These are phyloP conservation scores for Coemansia sp. DNA, from an alignment of 192 early-diverging fungal genomes.

Conservation along the genomic window DNA sequence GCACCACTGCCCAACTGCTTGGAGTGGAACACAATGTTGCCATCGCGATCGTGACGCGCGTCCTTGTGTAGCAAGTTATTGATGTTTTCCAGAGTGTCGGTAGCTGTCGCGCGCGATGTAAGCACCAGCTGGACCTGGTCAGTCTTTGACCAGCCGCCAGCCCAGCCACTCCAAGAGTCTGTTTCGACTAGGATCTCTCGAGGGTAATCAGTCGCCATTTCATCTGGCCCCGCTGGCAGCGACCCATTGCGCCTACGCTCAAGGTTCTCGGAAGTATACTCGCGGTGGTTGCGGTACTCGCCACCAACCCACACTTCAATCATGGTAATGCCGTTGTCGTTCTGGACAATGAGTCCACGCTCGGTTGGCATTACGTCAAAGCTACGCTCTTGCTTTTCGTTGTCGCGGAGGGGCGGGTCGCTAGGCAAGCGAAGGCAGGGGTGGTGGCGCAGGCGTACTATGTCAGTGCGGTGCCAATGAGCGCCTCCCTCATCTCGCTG, in stretches of 20 bases:
- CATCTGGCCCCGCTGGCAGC: slow-evolving; percentile 21
- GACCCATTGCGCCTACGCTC: slow-evolving; percentile 23
- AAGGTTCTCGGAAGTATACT: slow-evolving; percentile 53
- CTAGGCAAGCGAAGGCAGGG: slow-evolving; percentile 59
- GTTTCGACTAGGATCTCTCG: slow-evolving; percentile 13
- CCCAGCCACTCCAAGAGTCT: slow-evolving; percentile 15
- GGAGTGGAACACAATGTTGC: slow-evolving; percentile 24
- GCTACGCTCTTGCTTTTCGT: slow-evolving; percentile 15
- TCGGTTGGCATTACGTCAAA: slow-evolving; percentile 36
- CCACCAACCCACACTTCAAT: slow-evolving; percentile 58
- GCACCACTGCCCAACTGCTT: slow-evolving; percentile 40
- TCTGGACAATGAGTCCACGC: slow-evolving; percentile 33
- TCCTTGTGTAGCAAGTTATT: slow-evolving; percentile 1
- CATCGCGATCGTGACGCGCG: slow-evolving; percentile 13
- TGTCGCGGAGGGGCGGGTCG: slow-evolving; percentile 34
- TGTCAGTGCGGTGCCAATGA: slow-evolving; percentile 65
- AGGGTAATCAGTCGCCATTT: slow-evolving; percentile 26
- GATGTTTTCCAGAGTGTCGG: slow-evolving; percentile 21
- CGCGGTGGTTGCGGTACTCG: slow-evolving; percentile 51
- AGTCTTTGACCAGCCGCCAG: slow-evolving; percentile 29
- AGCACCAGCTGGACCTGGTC: slow-evolving; percentile 38
- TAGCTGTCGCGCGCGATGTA: slow-evolving; percentile 29
- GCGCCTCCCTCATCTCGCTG: slow-evolving; percentile 60
- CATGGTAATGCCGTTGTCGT: slow-evolving; percentile 57
- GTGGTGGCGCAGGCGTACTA: slow-evolving; percentile 60